Percentiles rank a stretch among this genome's conserved stretches.
Evolutionary conservation across 1,284 basidiomycete species (phyloP).

Genomic region (Sanghuangporus baumii): DNA sequence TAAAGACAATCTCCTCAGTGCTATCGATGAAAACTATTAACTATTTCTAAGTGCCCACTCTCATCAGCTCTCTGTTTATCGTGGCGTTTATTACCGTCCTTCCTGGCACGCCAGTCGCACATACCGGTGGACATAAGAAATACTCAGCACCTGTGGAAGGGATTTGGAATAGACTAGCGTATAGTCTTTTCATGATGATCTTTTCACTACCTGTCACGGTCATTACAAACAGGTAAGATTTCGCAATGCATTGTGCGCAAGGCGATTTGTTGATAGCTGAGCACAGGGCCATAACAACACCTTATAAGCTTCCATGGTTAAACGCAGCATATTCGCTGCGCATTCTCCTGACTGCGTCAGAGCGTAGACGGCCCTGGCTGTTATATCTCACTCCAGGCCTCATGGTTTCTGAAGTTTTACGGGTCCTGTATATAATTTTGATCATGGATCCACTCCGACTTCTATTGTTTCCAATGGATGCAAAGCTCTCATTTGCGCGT

Average conservation of each 20-base stretch:
- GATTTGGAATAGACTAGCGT: constrained; percentile 55
- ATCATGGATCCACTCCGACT: constrained; percentile 60
- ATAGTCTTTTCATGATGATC: constrained; percentile 63
- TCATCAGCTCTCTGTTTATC: constrained; percentile 56
- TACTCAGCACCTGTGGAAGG: constrained; percentile 70
- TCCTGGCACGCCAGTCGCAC: constrained; percentile 39
- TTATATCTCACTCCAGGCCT: constrained; percentile 84
- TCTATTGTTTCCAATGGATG: constrained; percentile 49
- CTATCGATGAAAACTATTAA: background rate
- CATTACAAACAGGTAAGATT: constrained; percentile 68
- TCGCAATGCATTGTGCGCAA: background rate
- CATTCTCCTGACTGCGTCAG: constrained; percentile 76
- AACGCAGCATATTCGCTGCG: constrained; percentile 58
- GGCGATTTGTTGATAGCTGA: constrained; percentile 5
- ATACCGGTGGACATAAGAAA: constrained; percentile 53
- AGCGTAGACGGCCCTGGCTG: constrained; percentile 73
- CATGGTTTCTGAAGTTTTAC: constrained; percentile 59
- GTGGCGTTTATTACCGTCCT: constrained; percentile 52
- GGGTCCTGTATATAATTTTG: constrained; percentile 65
- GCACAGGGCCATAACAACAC: constrained; percentile 77
- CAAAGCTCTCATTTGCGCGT: constrained; percentile 26
- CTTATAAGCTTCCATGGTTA: constrained; percentile 71
- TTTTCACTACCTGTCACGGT: constrained; percentile 76
- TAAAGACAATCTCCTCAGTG: constrained; percentile 31
- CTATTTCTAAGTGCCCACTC: constrained; percentile 55